Conservation (phyloP, 2,329 filamentous ascomycete genomes). For the Colletotrichum endophyticum region DNA sequence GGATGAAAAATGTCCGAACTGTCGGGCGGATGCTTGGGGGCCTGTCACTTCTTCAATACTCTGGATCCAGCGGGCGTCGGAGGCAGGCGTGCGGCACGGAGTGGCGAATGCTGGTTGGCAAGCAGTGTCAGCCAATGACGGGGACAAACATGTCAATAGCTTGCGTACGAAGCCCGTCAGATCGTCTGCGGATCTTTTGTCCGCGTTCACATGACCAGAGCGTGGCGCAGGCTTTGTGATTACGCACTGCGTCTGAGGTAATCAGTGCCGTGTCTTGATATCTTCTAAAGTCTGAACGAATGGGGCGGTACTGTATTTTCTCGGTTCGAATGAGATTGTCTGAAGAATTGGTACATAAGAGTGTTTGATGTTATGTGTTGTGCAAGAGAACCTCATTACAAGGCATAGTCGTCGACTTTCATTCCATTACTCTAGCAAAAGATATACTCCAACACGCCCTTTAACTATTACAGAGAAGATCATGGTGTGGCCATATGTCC, state of each 20-base stretch:
- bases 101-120: background rate
- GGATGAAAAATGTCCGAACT: background rate
- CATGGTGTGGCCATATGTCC: background rate
- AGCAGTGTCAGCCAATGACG: background rate
- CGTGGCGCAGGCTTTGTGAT: background rate
- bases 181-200: background rate
- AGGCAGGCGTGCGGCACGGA: background rate
- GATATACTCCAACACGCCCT: background rate
- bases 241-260: background rate
- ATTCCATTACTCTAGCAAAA: background rate
- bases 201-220: background rate
- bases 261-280: background rate
- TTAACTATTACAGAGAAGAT: background rate
- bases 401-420: background rate
- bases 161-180: background rate
- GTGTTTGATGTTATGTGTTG: too few species aligned
- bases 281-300: rapidly evolving
- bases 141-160: background rate
- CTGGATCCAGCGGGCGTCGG: background rate
- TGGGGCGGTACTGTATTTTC: background rate
- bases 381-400: too few species aligned
- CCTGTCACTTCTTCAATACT: background rate
- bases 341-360: background rate
- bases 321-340: background rate
- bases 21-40: background rate